Evolutionary conservation across 176 grass and related monocot genomes (phyloP), one percentile per base, ranked within the genome.

Genomic region (Stipa capillata): DNA sequence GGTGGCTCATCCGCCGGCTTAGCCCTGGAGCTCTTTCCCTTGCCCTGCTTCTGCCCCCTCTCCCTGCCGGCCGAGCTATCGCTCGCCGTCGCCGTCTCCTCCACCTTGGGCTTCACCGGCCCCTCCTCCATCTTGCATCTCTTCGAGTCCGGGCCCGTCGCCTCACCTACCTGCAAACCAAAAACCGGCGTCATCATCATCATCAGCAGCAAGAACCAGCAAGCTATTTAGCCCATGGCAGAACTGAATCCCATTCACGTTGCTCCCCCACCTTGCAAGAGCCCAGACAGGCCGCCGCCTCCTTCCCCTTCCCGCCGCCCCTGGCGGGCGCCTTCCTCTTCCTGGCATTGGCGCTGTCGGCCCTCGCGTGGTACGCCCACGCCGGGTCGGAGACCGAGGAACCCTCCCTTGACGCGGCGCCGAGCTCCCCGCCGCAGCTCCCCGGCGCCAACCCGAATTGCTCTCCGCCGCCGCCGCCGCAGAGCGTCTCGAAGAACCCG

Each of bases 331-430:
- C 57, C 76, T 93, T 99, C 65, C 96, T 56, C 81, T 99, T 99
- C 86, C 67, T 93, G 32, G 65, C 86, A 84, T 90, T 95, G 64
- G 51, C 81, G 43, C 56, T 42, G 67, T n/a, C n/a, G n/a, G n/a
- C 78, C 1, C 64, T 75, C 10, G 49, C 65, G 39, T 55, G 43
- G 6, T 70, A 32, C 0, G 82, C 82, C 52, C 84, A 85, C 12
- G 86, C 82, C 10, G 89, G 77, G 87, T 95, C 90, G 24, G 88
- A 95, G 59, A 90, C 84, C 14, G 96, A 84, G 3, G 96, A 93
- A 2, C 90, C 96, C 58, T 94, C 92, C 47, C 58, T 65, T 0
- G 81, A 85, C 2, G 23, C 65, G 48, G 74, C 78, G 44, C 77
- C 58, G 36, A 74, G 83, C 67, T 75, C 62, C 18, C 59, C 60